phyloP scores from a whole-genome alignment of 345 rosid species.

The Bruguiera parviflora region DNA sequence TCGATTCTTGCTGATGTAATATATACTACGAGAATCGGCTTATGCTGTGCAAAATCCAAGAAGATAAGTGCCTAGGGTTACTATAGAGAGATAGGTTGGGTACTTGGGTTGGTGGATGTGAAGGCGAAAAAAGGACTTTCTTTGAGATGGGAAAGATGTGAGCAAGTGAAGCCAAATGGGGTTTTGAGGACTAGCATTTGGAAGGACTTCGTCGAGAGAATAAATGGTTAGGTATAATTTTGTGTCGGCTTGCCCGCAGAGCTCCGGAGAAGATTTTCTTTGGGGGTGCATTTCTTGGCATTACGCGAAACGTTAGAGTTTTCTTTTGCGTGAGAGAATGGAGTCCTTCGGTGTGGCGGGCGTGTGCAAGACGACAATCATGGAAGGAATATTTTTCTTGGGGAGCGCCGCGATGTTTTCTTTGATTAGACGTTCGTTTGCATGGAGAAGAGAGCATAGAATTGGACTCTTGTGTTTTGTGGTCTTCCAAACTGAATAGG shows the following conservation, averaged over 20 bases:
- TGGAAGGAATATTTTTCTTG: conserved; percentile 34
- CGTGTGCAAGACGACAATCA: conserved; percentile 30
- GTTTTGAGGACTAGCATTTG: conserved; percentile 45
- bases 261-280: conserved; percentile 28
- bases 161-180: conserved; percentile 27
- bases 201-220: conserved; percentile 37
- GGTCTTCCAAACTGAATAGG: neutral
- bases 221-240: conserved; percentile 39
- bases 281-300: conserved; percentile 15
- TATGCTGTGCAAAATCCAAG: conserved; percentile 39
- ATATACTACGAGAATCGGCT: conserved; percentile 33
- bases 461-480: neutral
- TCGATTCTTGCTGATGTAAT: conserved; percentile 30
- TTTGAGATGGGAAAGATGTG: conserved; percentile 24
- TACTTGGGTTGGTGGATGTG: conserved; percentile 41
- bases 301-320: too few species aligned
- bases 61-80: conserved; percentile 27
- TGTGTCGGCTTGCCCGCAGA: conserved; percentile 24
- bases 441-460: conserved; percentile 10
- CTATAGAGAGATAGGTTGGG: conserved; percentile 10
- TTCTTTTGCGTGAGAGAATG: conserved; percentile 22
- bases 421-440: conserved; percentile 1
- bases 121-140: conserved; percentile 40
- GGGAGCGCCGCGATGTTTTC: conserved; percentile 7
- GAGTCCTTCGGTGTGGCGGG: conserved; percentile 16